Evolutionary conservation across 345 rosid genomes (phyloP), one percentile per base, ranked within the genome.

Genomic region (Melaleuca alternifolia): DNA sequence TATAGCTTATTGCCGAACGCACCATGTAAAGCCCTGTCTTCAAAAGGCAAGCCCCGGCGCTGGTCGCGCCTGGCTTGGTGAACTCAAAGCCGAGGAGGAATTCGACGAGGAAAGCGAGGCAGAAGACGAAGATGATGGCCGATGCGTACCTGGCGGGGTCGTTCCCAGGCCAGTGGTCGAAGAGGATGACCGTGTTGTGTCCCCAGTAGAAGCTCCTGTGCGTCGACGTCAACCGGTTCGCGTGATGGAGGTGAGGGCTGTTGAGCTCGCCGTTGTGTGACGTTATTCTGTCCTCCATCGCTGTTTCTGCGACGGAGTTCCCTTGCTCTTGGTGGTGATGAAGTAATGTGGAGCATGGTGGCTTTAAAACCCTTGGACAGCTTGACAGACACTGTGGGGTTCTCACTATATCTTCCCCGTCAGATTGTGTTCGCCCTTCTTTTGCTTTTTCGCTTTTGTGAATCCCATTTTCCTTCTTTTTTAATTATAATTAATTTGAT

Each of bases 141-240:
- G 92, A 44, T 0, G 94, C 95, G 83, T 97, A 97, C 99, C 93
- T 97, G 44, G 90, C 90, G 6, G 90, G 71, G 87, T 84, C 89
- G 18, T 92, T 87, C 75, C 93, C 97, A 16, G 99, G 99, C 99
- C 99, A 96, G 11, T 96, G 94, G 5, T 89, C 51, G 91, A 96
- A 96, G 81, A 94, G 95, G 84, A 96, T 83, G 87, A 91, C 88
- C 10, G 94, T 71, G 57, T 75, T 89, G 87, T 94, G 93, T 48
- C 99, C 95, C 99, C 97, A 96, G 84, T 51, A 94, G 90, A 96
- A 94, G 41, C 91, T 59, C 89, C 75, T 90, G 86, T 90, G 97
- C 86, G 79, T 21, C 85, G 89, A 50, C 83, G 90, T 82, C 48
- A 28, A 30, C 56, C 41, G 81, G 48, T 83, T 2, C 4, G 33